Evolutionary conservation across 2,329 filamentous ascomycete genomes (phyloP).

Genomic region (Xylaria arbuscula): DNA sequence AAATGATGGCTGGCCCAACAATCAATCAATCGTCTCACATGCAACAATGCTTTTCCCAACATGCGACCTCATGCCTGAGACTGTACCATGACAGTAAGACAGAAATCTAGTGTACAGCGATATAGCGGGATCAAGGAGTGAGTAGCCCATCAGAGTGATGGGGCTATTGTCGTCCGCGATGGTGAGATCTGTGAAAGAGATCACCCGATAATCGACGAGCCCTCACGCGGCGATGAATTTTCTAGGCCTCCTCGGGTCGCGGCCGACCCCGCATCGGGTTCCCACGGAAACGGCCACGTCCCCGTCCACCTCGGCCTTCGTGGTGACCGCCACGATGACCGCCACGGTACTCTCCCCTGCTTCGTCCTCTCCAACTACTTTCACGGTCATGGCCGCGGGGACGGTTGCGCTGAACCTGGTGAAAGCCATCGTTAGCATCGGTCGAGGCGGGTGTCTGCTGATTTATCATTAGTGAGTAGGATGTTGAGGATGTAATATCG

Average conservation of each 20-base stretch:
- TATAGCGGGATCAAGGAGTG: conserved; percentile 27
- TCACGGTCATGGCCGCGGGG: conserved; percentile 49
- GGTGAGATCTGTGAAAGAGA: conserved; percentile 33
- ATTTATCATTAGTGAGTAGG: conserved; percentile 26
- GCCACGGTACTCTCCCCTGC: conserved; percentile 48
- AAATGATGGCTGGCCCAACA: conserved; percentile 41
- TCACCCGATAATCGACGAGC: conserved; percentile 37
- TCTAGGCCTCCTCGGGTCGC: conserved; percentile 49
- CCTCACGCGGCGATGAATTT: conserved; percentile 40
- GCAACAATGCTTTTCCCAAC: conserved; percentile 36
- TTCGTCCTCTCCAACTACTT: conserved; percentile 46
- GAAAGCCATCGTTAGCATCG: conserved; percentile 50
- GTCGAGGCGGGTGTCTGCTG: conserved; percentile 43
- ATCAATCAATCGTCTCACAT: conserved; percentile 35
- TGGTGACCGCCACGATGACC: conserved; percentile 45
- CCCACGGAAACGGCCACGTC: conserved; percentile 47
- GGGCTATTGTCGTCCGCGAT: conserved; percentile 29
- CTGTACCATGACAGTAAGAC: conserved; percentile 28
- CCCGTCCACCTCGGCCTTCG: conserved; percentile 49
- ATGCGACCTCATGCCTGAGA: conserved; percentile 32
- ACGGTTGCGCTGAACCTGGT: conserved; percentile 50
- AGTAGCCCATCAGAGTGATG: conserved; percentile 26
- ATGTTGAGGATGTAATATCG: conserved; percentile 1
- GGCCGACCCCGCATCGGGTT: conserved; percentile 43
- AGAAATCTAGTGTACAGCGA: conserved; percentile 40